Evolutionary conservation across 495 filamentous ascomycete genomes (phyloP).

Genomic region (Hypoxylon lenormandii): DNA sequence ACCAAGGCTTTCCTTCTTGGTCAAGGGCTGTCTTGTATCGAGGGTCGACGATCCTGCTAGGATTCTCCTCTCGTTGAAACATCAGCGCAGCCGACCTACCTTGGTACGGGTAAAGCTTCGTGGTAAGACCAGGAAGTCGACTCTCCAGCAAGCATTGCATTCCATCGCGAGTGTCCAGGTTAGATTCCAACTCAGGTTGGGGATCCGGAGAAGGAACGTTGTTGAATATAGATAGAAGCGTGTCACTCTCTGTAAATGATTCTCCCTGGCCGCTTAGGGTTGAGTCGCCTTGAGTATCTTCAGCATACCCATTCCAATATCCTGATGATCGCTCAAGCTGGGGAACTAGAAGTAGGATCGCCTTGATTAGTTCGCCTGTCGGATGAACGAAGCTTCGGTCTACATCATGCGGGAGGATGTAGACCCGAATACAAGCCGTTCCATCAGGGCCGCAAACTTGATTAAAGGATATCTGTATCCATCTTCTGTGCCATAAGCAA

Average conservation of each 20-base stretch:
- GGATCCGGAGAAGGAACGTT: conserved; percentile 79
- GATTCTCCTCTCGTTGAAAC: conserved; percentile 81
- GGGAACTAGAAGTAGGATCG: conserved; percentile 65
- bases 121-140: conserved; percentile 71
- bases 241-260: conserved; percentile 53
- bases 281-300: not conserved
- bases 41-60: conserved; percentile 76
- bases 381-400: conserved; percentile 60
- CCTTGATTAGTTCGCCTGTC: conserved; percentile 56
- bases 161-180: conserved; percentile 68
- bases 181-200: conserved; percentile 60
- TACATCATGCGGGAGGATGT: conserved; percentile 75
- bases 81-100: conserved; percentile 83
- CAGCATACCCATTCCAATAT: conserved; percentile 67
- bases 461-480: conserved; percentile 60
- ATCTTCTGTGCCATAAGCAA: conserved; percentile 50
- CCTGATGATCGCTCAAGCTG: conserved; percentile 67
- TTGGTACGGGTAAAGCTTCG: conserved; percentile 81
- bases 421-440: conserved; percentile 65
- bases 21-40: conserved; percentile 69
- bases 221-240: conserved; percentile 87
- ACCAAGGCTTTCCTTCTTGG: conserved; percentile 74
- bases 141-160: conserved; percentile 72
- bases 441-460: conserved; percentile 16
- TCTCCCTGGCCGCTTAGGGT: not conserved